phyloP scores from a whole-genome alignment of 2,329 filamentous ascomycete species.

The Hymenoscyphus scutula region DNA sequence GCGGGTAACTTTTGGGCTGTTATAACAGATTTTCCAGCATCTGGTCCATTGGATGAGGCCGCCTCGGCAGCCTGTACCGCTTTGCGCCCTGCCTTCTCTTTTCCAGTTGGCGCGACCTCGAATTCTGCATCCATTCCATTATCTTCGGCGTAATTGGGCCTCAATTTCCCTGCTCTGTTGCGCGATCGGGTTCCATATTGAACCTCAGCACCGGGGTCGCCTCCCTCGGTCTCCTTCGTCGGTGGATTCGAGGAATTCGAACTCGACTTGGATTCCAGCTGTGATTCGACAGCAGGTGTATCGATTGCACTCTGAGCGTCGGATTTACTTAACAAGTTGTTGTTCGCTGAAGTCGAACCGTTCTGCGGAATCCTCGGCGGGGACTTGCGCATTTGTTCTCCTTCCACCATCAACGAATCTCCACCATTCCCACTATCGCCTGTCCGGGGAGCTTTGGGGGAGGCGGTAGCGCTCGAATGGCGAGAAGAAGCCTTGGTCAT shows the following conservation, averaged over 20 bases:
- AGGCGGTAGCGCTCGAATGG: constrained; percentile 29
- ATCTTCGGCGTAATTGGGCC: constrained; percentile 94
- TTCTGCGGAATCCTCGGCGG: constrained; percentile 13
- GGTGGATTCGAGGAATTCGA: constrained; percentile 45
- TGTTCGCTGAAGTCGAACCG: constrained; percentile 6
- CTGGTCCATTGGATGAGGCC: constrained; percentile 13
- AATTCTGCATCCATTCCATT: constrained; percentile 88
- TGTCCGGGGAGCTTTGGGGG: constrained; percentile 20
- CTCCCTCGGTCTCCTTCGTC: constrained; percentile 45
- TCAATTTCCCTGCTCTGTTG: constrained; percentile 75
- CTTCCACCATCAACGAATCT: constrained; percentile 15
- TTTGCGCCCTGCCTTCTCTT: constrained; percentile 56
- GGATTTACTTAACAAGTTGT: constrained; percentile 10
- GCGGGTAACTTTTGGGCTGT: constrained; percentile 42
- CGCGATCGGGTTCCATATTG: constrained; percentile 92
- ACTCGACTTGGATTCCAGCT: constrained; percentile 49
- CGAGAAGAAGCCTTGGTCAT: constrained; percentile 34
- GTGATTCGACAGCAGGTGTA: constrained; percentile 35
- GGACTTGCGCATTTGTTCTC: neutral
- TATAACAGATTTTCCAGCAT: constrained; percentile 20
- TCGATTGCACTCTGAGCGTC: constrained; percentile 18
- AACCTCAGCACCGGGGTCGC: constrained; percentile 21
- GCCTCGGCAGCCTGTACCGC: constrained; percentile 43
- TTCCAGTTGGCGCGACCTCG: constrained; percentile 61
- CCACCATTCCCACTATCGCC: constrained; percentile 20